phyloP scores from a whole-genome alignment of 495 filamentous ascomycete species.

The Bryoglossum gracile region DNA sequence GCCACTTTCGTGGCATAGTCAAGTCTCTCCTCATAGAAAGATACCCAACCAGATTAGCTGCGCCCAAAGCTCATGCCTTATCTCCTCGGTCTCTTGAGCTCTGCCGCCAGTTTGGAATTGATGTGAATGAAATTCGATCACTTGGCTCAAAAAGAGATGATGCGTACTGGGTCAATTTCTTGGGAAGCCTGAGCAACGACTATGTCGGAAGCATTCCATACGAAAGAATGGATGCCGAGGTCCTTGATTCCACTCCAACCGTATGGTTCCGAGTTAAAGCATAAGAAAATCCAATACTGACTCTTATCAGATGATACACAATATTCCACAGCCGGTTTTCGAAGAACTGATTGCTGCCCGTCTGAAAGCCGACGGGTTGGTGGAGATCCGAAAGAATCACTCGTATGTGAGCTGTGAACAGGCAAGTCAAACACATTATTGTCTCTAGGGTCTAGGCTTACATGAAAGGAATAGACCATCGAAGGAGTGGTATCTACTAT shows the following conservation, averaged over 20 bases:
- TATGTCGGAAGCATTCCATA: constrained; percentile 21
- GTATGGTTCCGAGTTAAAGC: background rate
- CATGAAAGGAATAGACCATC: background rate
- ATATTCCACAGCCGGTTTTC: constrained; percentile 22
- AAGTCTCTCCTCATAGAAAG: constrained; percentile 20
- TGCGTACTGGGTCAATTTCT: constrained; percentile 25
- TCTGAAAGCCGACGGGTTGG: background rate
- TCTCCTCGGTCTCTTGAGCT: constrained; percentile 22
- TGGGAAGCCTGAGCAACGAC: constrained; percentile 15
- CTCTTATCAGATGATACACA: constrained; percentile 22
- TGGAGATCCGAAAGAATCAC: constrained; percentile 16
- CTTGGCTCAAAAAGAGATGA: constrained; percentile 16
- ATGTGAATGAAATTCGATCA: constrained; percentile 14
- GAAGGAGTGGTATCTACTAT: constrained; percentile 11
- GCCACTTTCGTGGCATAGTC: too few relatives aligned
- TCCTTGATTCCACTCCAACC: constrained; percentile 17
- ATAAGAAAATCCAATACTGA: background rate
- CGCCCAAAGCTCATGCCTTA: constrained; percentile 23
- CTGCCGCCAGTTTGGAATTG: constrained; percentile 23
- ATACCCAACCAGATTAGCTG: constrained; percentile 17
- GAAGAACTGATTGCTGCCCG: constrained; percentile 17
- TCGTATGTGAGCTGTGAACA: constrained; percentile 17
- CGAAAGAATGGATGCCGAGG: constrained; percentile 23
- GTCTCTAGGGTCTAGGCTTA: background rate
- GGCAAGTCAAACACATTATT: background rate